phyloP scores from a whole-genome alignment of 305 asterid species.

The Ilex paraguariensis region DNA sequence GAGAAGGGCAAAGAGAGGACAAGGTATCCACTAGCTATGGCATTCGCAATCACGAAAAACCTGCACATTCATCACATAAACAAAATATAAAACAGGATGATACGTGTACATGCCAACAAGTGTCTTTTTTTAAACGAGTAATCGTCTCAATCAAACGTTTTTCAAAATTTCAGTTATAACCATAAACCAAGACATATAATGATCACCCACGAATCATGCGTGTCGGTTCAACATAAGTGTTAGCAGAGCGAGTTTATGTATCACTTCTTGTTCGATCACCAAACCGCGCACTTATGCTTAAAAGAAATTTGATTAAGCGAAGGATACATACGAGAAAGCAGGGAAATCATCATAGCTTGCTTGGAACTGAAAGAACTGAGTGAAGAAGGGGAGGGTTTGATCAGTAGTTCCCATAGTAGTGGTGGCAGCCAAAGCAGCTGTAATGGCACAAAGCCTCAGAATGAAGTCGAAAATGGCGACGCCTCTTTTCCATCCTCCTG shows the following conservation, averaged over 20 bases:
- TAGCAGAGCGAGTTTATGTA: too few species aligned
- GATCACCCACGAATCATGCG: too few species aligned
- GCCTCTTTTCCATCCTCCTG: constrained; percentile 42
- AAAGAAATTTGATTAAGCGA: too few species aligned
- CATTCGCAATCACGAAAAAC: constrained; percentile 71
- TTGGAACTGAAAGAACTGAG: constrained; percentile 85
- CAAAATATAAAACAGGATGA: too few species aligned
- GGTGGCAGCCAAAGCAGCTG: constrained; percentile 61
- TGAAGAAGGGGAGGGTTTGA: constrained; percentile 80
- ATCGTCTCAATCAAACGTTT: too few species aligned
- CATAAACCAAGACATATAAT: too few species aligned
- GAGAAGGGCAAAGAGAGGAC: constrained; percentile 68
- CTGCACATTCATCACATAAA: constrained; percentile 19
- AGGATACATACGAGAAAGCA: constrained; percentile 50
- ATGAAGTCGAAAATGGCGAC: constrained; percentile 66
- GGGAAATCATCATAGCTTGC: constrained; percentile 83
- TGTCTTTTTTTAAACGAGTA: too few species aligned
- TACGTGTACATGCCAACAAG: too few species aligned
- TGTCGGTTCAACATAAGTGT: too few species aligned
- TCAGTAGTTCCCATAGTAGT: constrained; percentile 68
- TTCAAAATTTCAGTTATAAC: too few species aligned
- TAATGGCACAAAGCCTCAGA: constrained; percentile 53
- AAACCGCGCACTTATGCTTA: too few species aligned
- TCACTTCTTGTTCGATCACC: too few species aligned
- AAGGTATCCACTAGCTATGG: constrained; percentile 55